Conservation (phyloP, 495 filamentous ascomycete species). For the Xylaria nigripes region DNA sequence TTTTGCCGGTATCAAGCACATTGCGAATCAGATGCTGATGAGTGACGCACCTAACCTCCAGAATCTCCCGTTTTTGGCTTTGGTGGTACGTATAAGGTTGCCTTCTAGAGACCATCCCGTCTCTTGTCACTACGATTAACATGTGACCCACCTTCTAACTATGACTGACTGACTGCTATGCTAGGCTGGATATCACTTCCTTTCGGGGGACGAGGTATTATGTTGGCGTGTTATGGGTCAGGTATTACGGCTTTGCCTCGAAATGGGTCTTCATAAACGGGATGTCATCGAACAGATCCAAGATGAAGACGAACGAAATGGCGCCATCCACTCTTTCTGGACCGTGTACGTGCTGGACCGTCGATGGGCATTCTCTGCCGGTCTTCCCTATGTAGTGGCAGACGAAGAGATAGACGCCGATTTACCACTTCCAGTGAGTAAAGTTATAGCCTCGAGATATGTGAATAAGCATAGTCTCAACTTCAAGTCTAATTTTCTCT, state of each 20-base stretch:
- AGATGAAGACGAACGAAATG: constrained; percentile 53
- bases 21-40: constrained; percentile 61
- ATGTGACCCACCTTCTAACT: neutral
- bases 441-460: neutral
- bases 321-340: constrained; percentile 68
- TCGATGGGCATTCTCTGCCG: constrained; percentile 74
- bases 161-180: constrained; percentile 16
- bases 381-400: constrained; percentile 71
- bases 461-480: neutral
- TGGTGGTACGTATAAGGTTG: constrained; percentile 37
- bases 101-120: neutral
- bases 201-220: constrained; percentile 70
- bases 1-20: constrained; percentile 60
- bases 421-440: constrained; percentile 65
- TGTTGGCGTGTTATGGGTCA: constrained; percentile 75
- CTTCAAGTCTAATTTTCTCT: neutral
- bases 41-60: constrained; percentile 57
- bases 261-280: constrained; percentile 69
- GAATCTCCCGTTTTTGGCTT: constrained; percentile 61
- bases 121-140: neutral
- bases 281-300: constrained; percentile 61
- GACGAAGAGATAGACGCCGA: constrained; percentile 77
- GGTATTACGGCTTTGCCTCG: constrained; percentile 65
- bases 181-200: constrained; percentile 71
- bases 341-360: constrained; percentile 70